These are phyloP conservation scores for Rutstroemia sp. DNA, from an alignment of 2,329 filamentous ascomycete genomes.

Conservation along the genomic window DNA sequence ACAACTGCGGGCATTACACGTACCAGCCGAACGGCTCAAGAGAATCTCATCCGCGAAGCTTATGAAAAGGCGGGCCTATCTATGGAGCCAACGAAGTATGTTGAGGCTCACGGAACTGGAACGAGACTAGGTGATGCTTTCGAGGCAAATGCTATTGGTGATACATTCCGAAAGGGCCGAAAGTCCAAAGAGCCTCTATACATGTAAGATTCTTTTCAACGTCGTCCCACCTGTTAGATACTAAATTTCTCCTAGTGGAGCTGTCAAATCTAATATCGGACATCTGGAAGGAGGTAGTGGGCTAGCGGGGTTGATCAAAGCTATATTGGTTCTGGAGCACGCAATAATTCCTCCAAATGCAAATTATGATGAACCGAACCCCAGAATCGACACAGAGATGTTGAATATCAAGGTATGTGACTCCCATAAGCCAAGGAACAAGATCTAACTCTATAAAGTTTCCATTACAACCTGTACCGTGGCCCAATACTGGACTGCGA, in stretches of 20 bases:
- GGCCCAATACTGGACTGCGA: not conserved
- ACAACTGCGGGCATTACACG: slow-evolving; percentile 49
- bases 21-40: slow-evolving; percentile 39
- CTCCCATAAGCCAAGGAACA: not conserved
- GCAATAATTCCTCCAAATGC: slow-evolving; percentile 34
- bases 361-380: slow-evolving; percentile 33
- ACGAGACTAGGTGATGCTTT: not conserved
- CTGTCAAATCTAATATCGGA: slow-evolving; percentile 31
- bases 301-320: slow-evolving; percentile 32
- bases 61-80: slow-evolving; percentile 7
- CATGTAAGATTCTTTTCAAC: not conserved
- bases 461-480: not conserved
- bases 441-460: not conserved
- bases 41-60: slow-evolving; percentile 3
- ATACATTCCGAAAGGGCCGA: slow-evolving; percentile 11
- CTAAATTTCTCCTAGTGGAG: slow-evolving; percentile 4
- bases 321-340: slow-evolving; percentile 33
- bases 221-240: not conserved
- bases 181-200: not conserved
- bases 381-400: slow-evolving; percentile 20
- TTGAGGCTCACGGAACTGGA: slow-evolving; percentile 13
- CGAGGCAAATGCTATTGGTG: not conserved
- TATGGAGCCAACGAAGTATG: slow-evolving; percentile 3
- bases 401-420: slow-evolving; percentile 3
- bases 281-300: slow-evolving; percentile 31